Evolutionary conservation across 192 early-diverging fungal species (phyloP).

Genomic region (Coemansia sp.): DNA sequence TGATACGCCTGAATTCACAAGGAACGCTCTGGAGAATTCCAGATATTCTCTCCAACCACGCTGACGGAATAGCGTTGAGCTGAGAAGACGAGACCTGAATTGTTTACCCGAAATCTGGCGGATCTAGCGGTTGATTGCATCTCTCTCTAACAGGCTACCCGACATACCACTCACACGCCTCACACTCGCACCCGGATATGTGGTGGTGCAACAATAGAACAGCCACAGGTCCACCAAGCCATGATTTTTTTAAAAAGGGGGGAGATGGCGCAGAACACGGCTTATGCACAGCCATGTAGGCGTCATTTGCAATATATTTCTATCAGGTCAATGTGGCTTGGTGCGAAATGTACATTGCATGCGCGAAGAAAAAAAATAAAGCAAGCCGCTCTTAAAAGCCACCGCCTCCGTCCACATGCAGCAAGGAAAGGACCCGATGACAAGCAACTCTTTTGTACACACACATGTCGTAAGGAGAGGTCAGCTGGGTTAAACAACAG

Average conservation of each 20-base stretch:
- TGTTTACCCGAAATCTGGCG: slow-evolving; percentile 1
- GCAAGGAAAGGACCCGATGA: not conserved
- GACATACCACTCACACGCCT: slow-evolving; percentile 6
- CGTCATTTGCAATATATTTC: slow-evolving; percentile 8
- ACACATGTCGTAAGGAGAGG: not conserved
- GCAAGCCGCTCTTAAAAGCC: slow-evolving; percentile 5
- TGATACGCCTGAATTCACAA: not conserved
- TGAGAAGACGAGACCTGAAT: not conserved
- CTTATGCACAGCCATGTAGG: slow-evolving; percentile 8
- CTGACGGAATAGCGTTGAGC: not conserved
- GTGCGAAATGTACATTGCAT: not conserved
- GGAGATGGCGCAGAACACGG: not conserved
- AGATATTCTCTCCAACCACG: not conserved
- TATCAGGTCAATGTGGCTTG: not conserved
- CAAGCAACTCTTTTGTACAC: not conserved
- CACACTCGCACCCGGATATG: not conserved
- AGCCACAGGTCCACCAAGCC: not conserved
- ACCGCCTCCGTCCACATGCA: not conserved
- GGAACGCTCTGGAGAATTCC: not conserved
- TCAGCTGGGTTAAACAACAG: not conserved
- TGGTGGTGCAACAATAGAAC: not conserved
- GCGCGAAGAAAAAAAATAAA: not conserved
- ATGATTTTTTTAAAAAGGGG: not conserved
- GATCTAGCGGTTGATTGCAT: not conserved
- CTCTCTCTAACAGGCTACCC: not conserved